Evolutionary conservation across 2,329 filamentous ascomycete species (phyloP).

Genomic region (Parasarocladium wereldwijsianum): DNA sequence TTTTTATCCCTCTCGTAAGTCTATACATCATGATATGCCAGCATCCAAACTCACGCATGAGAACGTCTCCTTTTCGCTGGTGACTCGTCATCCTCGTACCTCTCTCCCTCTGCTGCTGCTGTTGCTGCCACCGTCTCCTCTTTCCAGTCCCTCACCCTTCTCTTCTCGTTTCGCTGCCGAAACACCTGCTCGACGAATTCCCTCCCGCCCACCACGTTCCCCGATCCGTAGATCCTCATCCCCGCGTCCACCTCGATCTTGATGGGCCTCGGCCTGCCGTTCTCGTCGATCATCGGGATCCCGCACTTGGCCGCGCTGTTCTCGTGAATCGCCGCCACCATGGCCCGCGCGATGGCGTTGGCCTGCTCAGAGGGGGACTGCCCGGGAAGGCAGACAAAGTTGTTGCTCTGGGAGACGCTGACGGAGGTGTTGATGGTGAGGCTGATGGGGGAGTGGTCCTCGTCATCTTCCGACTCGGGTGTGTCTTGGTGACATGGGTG

Average conservation of each 20-base stretch:
- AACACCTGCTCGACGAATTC: conserved; percentile 15
- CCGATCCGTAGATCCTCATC: conserved; percentile 25
- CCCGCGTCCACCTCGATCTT: conserved; percentile 29
- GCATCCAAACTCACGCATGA: not conserved
- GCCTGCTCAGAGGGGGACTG: conserved; percentile 22
- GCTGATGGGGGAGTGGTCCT: conserved; percentile 20
- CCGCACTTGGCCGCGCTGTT: conserved; percentile 22
- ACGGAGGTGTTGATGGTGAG: conserved; percentile 34
- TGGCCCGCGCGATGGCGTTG: conserved; percentile 25
- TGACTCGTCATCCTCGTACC: not conserved
- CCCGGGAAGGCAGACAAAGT: conserved; percentile 28
- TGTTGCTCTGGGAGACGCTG: conserved; percentile 29
- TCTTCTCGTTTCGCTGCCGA: conserved; percentile 10
- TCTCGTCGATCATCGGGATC: conserved; percentile 30
- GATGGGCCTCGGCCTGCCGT: conserved; percentile 26
- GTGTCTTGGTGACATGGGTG: not conserved
- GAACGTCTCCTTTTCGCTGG: conserved; percentile 5
- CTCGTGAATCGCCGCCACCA: conserved; percentile 28
- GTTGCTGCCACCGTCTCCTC: conserved; percentile 7
- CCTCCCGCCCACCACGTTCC: conserved; percentile 27
- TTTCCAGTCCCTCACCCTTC: conserved; percentile 7
- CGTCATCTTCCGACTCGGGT: conserved; percentile 9
- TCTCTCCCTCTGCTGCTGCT: no score
- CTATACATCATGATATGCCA: no score
- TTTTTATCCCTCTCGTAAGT: no score